Conservation (phyloP, 345 rosid species). For the Lumnitzera littorea region DNA sequence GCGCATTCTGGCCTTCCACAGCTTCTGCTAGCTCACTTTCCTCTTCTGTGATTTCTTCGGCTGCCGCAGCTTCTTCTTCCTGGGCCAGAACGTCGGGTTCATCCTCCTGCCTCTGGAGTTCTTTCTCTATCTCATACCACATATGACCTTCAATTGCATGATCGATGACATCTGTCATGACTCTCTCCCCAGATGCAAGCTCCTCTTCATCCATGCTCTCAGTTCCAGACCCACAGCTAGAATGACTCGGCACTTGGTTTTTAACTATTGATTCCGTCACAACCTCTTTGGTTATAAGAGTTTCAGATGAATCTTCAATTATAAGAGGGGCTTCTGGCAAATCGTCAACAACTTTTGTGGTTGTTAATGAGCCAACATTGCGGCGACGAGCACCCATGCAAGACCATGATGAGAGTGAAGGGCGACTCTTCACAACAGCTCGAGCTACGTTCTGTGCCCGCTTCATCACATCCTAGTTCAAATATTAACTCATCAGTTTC, state of each 20-base stretch:
- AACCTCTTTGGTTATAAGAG: slow-evolving; percentile 23
- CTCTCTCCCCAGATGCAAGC: slow-evolving; percentile 32
- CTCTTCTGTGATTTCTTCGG: slow-evolving; percentile 65
- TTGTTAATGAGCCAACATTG: slow-evolving; percentile 30
- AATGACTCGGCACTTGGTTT: slow-evolving; percentile 24
- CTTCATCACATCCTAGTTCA: slow-evolving; percentile 70
- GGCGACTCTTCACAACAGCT: slow-evolving; percentile 77
- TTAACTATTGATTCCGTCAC: slow-evolving; percentile 19
- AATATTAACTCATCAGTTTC: background rate
- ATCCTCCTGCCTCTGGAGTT: slow-evolving; percentile 58
- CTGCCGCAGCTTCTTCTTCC: slow-evolving; percentile 79
- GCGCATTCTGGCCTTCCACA: slow-evolving; percentile 26
- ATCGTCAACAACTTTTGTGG: slow-evolving; percentile 32
- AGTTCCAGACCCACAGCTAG: slow-evolving; percentile 39
- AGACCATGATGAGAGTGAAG: slow-evolving; percentile 80
- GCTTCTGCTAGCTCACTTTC: slow-evolving; percentile 43
- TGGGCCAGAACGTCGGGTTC: slow-evolving; percentile 44
- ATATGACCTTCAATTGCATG: slow-evolving; percentile 63
- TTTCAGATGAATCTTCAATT: slow-evolving; percentile 37
- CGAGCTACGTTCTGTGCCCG: slow-evolving; percentile 85
- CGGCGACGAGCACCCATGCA: slow-evolving; percentile 93
- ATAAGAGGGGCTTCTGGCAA: slow-evolving; percentile 38
- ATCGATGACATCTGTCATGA: slow-evolving; percentile 30
- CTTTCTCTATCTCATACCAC: slow-evolving; percentile 85
- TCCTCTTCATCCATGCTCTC: slow-evolving; percentile 70